Conservation (phyloP, 1,139 yeast genomes). For the Taphrina confusa region DNA sequence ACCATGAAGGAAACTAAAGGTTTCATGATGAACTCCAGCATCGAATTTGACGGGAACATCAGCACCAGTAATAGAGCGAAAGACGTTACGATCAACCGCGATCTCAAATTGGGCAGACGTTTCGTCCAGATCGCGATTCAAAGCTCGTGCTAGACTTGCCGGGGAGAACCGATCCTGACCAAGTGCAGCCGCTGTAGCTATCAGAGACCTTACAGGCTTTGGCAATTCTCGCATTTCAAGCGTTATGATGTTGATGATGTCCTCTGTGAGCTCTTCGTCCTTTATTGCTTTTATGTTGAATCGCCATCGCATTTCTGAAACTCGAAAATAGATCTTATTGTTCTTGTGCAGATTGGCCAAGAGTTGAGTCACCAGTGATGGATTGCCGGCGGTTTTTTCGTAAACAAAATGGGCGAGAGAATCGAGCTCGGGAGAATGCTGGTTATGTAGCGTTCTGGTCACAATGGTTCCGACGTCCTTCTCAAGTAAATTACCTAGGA, state of each 20-base stretch:
- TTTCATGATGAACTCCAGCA: background rate
- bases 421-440: conserved; percentile 4
- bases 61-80: background rate
- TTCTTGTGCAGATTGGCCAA: background rate
- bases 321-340: background rate
- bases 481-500: background rate
- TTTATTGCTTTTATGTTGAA: conserved; percentile 10
- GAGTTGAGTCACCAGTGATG: conserved; percentile 1
- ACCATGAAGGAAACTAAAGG: conserved; percentile 14
- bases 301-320: background rate
- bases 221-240: background rate
- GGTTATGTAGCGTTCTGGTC: conserved; percentile 7
- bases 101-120: background rate
- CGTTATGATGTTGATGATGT: conserved; percentile 3
- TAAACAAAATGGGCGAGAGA: background rate
- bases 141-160: background rate
- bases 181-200: conserved; percentile 14
- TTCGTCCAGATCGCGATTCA: background rate
- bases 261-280: conserved; percentile 6
- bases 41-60: background rate
- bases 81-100: conserved; percentile 10
- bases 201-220: background rate
- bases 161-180: conserved; percentile 4
- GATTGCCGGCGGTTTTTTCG: conserved; percentile 7
- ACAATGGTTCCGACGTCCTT: conserved; percentile 1